Evolutionary conservation across 352 stramenopile genomes (phyloP).

Genomic region (Phytopythium cucurbitacearum): DNA sequence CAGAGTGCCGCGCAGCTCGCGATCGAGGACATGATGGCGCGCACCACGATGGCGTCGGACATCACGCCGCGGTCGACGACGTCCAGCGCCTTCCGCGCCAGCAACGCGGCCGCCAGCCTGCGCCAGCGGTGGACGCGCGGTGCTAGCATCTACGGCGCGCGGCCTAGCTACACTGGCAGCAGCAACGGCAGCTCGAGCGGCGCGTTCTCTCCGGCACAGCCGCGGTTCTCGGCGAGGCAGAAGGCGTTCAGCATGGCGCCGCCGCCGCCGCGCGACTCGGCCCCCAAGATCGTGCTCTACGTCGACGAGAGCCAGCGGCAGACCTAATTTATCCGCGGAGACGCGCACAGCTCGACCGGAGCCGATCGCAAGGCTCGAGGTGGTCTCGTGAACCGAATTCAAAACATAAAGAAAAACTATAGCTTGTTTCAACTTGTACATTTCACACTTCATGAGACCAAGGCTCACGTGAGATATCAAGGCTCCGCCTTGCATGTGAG

Average conservation of each 20-base stretch:
- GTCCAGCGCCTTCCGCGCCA: background rate
- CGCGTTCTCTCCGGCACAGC: background rate
- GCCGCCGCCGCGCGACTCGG: slow-evolving; percentile 2
- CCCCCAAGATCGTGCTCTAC: slow-evolving; percentile 6
- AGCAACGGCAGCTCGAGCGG: background rate
- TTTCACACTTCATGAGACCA: too few species aligned
- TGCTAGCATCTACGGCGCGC: slow-evolving; percentile 5
- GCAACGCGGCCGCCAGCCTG: background rate
- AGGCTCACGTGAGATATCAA: too few species aligned
- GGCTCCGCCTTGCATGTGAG: too few species aligned
- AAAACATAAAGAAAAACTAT: too few species aligned
- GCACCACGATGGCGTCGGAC: slow-evolving; percentile 2
- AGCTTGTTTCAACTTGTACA: too few species aligned
- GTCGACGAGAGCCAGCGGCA: background rate
- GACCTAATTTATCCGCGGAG: slow-evolving; percentile 2
- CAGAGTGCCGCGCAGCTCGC: slow-evolving; percentile 36
- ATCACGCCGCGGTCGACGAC: background rate
- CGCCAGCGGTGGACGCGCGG: slow-evolving; percentile 5
- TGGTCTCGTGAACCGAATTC: too few species aligned
- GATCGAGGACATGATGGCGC: slow-evolving; percentile 29
- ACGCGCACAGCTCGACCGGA: background rate
- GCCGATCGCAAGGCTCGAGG: too few species aligned
- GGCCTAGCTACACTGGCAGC: background rate
- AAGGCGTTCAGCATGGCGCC: slow-evolving; percentile 6
- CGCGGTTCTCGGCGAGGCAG: background rate